Conservation (phyloP, 208 protist genomes). For the Trichomonas tenax region DNA sequence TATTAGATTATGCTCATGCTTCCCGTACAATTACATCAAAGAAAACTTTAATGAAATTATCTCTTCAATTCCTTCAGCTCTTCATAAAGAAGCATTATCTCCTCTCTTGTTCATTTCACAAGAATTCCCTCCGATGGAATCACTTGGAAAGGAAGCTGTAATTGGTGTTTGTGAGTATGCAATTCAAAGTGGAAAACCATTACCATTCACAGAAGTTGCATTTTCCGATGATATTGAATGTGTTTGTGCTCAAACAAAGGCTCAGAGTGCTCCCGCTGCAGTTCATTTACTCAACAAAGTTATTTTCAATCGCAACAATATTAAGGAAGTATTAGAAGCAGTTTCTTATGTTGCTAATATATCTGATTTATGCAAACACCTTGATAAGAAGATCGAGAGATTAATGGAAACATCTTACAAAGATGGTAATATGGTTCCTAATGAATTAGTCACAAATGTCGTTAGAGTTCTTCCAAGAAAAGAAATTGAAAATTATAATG, state of each 20-base stretch:
- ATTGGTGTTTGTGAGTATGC: background rate
- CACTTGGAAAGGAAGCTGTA: background rate
- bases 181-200: background rate
- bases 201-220: background rate
- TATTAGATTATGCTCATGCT: background rate
- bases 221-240: background rate
- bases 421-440: background rate
- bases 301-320: background rate
- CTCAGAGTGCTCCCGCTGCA: background rate
- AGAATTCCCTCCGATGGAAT: background rate
- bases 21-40: background rate
- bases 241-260: background rate
- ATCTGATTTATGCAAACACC: background rate
- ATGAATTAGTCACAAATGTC: background rate
- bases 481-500: background rate
- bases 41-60: background rate
- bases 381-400: background rate
- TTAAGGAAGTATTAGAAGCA: background rate
- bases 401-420: background rate
- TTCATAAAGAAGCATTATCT: background rate
- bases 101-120: background rate
- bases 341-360: background rate
- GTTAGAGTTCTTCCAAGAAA: background rate
- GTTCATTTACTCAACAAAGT: background rate
- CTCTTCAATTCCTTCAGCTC: no score